Evolutionary conservation across 805 yeast genomes (phyloP).

Genomic region (Candida dendrica): DNA sequence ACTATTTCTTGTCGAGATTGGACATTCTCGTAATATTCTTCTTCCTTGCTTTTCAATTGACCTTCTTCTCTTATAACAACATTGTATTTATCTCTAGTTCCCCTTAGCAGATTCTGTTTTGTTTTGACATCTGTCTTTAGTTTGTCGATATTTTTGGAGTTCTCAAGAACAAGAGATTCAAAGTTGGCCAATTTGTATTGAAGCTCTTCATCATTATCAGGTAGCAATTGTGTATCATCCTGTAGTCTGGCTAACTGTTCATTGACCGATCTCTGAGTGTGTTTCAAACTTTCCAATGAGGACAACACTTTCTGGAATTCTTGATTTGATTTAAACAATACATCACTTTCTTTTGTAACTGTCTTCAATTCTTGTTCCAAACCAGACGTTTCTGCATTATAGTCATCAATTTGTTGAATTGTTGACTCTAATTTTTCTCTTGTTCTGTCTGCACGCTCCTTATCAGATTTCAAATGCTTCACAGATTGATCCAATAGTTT

Average conservation of each 20-base stretch:
- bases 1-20: conserved; percentile 15
- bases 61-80: conserved; percentile 45
- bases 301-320: conserved; percentile 70
- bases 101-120: conserved; percentile 18
- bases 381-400: conserved; percentile 38
- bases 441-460: conserved; percentile 60
- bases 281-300: conserved; percentile 49
- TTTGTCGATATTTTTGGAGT: conserved; percentile 20
- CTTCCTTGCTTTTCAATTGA: conserved; percentile 38
- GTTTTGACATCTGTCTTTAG: conserved; percentile 17
- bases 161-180: conserved; percentile 22
- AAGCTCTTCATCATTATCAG: conserved; percentile 36
- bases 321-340: conserved; percentile 68
- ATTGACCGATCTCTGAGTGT: conserved; percentile 34
- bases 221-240: conserved; percentile 37
- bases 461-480: conserved; percentile 66
- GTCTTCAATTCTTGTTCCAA: conserved; percentile 43
- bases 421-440: conserved; percentile 39
- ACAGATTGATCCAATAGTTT: conserved; percentile 74
- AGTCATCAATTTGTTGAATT: conserved; percentile 34
- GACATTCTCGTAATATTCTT: conserved; percentile 22
- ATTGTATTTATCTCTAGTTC: conserved; percentile 26
- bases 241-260: conserved; percentile 48
- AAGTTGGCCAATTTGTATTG: conserved; percentile 35
- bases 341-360: conserved; percentile 52